Evolutionary conservation across 352 stramenopile genomes (phyloP).

Genomic region (Globisporangium acanthophoron): DNA sequence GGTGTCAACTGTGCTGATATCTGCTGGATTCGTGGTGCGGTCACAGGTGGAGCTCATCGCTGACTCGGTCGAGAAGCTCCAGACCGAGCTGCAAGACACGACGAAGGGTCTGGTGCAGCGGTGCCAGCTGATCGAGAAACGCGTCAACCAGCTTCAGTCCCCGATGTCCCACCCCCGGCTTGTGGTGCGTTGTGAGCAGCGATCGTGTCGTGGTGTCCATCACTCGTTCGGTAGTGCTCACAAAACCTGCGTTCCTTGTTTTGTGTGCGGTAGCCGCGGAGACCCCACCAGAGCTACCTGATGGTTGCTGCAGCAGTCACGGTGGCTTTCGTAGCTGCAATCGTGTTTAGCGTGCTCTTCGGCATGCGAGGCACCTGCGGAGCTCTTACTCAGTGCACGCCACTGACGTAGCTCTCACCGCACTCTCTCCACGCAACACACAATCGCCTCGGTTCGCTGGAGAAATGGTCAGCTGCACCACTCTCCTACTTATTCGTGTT

Average conservation of each 20-base stretch:
- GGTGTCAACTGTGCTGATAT: neutral
- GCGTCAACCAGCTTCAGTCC: slow-evolving; percentile 50
- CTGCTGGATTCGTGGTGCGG: neutral
- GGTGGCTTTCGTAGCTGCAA: neutral
- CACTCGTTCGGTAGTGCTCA: neutral
- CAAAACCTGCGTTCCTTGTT: neutral
- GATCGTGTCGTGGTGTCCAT: neutral
- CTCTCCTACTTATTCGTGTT: neutral
- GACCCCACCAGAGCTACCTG: slow-evolving; percentile 19
- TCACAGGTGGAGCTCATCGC: slow-evolving; percentile 35
- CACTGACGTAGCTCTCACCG: slow-evolving; percentile 8
- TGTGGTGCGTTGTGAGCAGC: neutral
- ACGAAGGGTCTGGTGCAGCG: slow-evolving; percentile 50
- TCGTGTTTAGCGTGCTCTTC: neutral
- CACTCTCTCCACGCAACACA: neutral
- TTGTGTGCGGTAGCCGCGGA: slow-evolving; percentile 19
- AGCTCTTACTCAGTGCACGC: slow-evolving; percentile 7
- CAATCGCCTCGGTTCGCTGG: neutral
- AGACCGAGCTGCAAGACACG: slow-evolving; percentile 55
- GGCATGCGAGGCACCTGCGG: slow-evolving; percentile 5
- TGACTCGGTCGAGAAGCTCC: slow-evolving; percentile 53
- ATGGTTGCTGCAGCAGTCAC: slow-evolving; percentile 9
- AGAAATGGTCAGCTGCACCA: neutral
- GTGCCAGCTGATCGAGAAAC: slow-evolving; percentile 54
- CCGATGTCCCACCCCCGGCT: slow-evolving; percentile 31